phyloP scores from a whole-genome alignment of 495 filamentous ascomycete genomes.

The Penicillium bialowiezense region DNA sequence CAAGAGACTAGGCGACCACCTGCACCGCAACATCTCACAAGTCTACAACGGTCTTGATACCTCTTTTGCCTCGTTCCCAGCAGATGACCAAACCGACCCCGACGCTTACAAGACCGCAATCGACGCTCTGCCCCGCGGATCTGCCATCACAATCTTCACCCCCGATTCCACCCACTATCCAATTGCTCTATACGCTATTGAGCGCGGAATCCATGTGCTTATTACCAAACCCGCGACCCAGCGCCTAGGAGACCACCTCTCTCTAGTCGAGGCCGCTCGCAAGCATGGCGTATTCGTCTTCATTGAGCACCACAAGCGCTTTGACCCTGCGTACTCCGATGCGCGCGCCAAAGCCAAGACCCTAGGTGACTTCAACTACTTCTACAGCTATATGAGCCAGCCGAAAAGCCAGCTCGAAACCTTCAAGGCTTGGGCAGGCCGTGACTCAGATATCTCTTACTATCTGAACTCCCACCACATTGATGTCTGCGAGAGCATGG shows the following conservation, averaged over 20 bases:
- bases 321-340: conserved; percentile 87
- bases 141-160: conserved; percentile 95
- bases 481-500: conserved; percentile 89
- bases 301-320: conserved; percentile 96
- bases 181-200: conserved; percentile 91
- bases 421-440: conserved; percentile 93
- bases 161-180: conserved; percentile 91
- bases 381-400: conserved; percentile 96
- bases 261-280: conserved; percentile 66
- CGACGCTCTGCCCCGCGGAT: conserved; percentile 75
- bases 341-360: conserved; percentile 67
- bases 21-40: conserved; percentile 81
- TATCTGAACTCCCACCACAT: conserved; percentile 94
- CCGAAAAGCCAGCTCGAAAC: conserved; percentile 91
- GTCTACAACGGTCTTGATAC: conserved; percentile 87
- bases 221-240: conserved; percentile 96
- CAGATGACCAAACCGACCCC: conserved; percentile 66
- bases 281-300: conserved; percentile 85
- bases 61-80: conserved; percentile 77
- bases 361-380: conserved; percentile 94
- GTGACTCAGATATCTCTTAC: conserved; percentile 89
- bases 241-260: conserved; percentile 71
- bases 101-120: conserved; percentile 89
- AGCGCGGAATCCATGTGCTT: conserved; percentile 81
- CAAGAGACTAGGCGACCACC: conserved; percentile 62